Conservation (phyloP, 345 rosid genomes). For the Citrus inodora region DNA sequence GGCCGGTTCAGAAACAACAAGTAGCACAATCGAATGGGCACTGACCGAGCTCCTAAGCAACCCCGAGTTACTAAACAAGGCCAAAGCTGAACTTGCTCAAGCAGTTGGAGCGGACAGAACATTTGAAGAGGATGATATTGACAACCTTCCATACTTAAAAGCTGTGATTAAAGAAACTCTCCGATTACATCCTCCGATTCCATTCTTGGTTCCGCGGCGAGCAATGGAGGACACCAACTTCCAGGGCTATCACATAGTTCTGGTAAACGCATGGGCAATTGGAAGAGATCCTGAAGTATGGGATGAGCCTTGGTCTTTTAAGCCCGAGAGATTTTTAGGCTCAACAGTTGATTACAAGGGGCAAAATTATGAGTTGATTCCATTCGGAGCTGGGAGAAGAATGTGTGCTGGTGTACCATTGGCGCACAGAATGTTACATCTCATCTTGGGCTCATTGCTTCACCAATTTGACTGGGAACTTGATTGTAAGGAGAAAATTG, state of each 20-base stretch:
- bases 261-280: conserved; percentile 62
- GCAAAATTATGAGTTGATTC: conserved; percentile 34
- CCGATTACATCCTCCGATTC: conserved; percentile 56
- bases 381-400: conserved; percentile 51
- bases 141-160: conserved; percentile 47
- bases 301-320: conserved; percentile 32
- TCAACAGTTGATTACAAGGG: conserved; percentile 44
- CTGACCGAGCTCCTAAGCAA: conserved; percentile 53
- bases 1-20: conserved; percentile 61
- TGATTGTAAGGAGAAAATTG: not conserved
- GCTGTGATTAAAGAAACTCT: conserved; percentile 51
- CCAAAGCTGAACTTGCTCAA: conserved; percentile 42
- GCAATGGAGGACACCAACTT: conserved; percentile 42
- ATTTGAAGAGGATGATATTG: conserved; percentile 52
- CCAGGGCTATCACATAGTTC: conserved; percentile 47
- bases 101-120: conserved; percentile 37
- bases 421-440: conserved; percentile 30
- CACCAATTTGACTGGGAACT: conserved; percentile 41
- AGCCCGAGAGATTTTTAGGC: conserved; percentile 41
- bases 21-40: conserved; percentile 69
- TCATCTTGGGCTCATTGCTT: conserved; percentile 35
- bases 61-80: conserved; percentile 40
- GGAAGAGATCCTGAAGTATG: conserved; percentile 55
- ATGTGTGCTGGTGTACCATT: conserved; percentile 43
- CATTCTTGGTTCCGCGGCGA: conserved; percentile 50